phyloP scores from a whole-genome alignment of 2,329 filamentous ascomycete species.

The Trichoderma citrinoviride region DNA sequence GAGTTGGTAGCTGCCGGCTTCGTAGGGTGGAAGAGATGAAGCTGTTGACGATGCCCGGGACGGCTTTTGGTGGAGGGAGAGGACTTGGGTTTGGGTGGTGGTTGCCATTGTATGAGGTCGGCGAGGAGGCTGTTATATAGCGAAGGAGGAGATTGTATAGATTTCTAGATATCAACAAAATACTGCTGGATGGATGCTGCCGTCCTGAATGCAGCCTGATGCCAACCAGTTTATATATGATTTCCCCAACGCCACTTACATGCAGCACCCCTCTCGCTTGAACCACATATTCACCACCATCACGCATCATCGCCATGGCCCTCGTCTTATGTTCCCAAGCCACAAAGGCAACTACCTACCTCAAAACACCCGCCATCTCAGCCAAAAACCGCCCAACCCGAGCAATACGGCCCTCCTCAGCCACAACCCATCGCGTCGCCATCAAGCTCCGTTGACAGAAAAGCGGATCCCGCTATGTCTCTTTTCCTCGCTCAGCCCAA shows the following conservation, averaged over 20 bases:
- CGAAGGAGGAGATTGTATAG: too few species aligned
- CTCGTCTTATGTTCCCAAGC: background rate
- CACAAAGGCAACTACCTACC: background rate
- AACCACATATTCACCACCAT: too few species aligned
- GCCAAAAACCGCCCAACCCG: background rate
- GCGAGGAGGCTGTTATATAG: background rate
- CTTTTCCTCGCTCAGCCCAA: background rate
- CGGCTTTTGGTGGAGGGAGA: background rate
- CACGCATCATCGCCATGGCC: too few species aligned
- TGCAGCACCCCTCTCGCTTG: too few species aligned
- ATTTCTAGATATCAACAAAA: too few species aligned
- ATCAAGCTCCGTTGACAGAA: background rate
- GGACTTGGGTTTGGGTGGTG: conserved; percentile 2
- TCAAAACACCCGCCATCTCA: background rate
- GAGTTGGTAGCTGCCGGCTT: conserved; percentile 29
- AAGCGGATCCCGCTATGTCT: background rate
- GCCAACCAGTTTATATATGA: too few species aligned
- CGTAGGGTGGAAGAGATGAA: conserved; percentile 31
- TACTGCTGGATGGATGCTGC: too few species aligned
- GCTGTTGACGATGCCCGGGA: background rate
- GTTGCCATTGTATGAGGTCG: conserved; percentile 21
- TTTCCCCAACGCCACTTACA: too few species aligned
- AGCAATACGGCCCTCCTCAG: conserved; percentile 7
- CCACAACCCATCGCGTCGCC: background rate
- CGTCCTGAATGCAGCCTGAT: too few species aligned